Percentiles rank a stretch among this genome's conserved stretches.
Evolutionary conservation across 768 basidiomycete species (phyloP).

Genomic region (Kwoniella sp.): DNA sequence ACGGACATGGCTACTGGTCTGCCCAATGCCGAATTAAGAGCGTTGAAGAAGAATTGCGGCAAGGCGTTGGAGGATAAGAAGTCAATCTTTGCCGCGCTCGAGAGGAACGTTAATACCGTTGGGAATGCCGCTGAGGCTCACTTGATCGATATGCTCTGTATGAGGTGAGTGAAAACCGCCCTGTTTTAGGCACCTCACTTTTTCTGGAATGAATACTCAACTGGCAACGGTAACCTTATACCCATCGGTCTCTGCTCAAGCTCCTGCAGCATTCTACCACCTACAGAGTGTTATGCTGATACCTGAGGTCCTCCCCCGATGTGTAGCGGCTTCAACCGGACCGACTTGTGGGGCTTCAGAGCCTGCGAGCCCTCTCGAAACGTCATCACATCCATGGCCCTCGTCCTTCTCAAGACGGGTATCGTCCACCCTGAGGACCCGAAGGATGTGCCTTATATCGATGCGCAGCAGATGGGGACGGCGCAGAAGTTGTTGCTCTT

Average conservation of each 20-base stretch:
- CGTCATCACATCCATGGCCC: constrained; percentile 96
- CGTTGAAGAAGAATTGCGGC: constrained; percentile 83
- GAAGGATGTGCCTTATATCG: constrained; percentile 66
- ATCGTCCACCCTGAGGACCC: constrained; percentile 67
- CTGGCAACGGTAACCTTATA: too few species aligned
- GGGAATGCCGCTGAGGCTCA: constrained; percentile 99
- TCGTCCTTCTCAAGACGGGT: constrained; percentile 95
- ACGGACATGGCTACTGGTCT: constrained; percentile 33
- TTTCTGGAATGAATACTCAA: too few species aligned
- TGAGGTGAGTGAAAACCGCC: constrained; percentile 82
- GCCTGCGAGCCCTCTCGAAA: constrained; percentile 93
- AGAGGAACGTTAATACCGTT: constrained; percentile 98
- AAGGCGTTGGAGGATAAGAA: constrained; percentile 81
- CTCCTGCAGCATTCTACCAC: too few species aligned
- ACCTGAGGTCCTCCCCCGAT: background rate
- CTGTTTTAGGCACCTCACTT: too few species aligned
- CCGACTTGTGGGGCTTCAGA: constrained; percentile 98
- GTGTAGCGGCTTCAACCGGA: constrained; percentile 86
- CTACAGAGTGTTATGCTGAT: too few species aligned
- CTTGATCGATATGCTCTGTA: constrained; percentile 99
- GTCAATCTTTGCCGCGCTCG: constrained; percentile 94
- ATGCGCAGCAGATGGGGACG: constrained; percentile 91
- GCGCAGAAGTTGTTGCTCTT: constrained; percentile 95
- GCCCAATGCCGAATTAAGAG: constrained; percentile 70
- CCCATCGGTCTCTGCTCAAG: too few species aligned